phyloP scores from a whole-genome alignment of 352 stramenopile genomes.

The Phytophthora pistaciae region DNA sequence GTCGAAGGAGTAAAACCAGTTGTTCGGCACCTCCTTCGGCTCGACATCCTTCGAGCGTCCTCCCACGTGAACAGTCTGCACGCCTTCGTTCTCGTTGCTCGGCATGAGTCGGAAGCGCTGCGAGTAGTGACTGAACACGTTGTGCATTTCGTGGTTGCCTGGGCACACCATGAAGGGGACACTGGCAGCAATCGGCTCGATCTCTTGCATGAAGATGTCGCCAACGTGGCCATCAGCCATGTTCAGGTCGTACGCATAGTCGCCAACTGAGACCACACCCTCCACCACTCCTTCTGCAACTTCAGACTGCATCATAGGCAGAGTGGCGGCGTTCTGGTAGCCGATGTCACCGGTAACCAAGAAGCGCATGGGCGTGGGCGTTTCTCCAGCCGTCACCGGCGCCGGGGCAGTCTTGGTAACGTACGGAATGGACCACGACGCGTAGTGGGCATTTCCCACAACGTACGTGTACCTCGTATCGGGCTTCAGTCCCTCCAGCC shows the following conservation, averaged over 20 bases:
- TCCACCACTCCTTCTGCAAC: slow-evolving; percentile 81
- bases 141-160: slow-evolving; percentile 93
- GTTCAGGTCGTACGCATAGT: slow-evolving; percentile 92
- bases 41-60: slow-evolving; percentile 36
- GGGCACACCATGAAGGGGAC: slow-evolving; percentile 92
- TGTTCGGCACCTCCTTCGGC: slow-evolving; percentile 76
- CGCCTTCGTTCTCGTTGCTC: slow-evolving; percentile 74
- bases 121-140: slow-evolving; percentile 87
- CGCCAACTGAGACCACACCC: slow-evolving; percentile 86
- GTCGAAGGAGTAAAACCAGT: slow-evolving; percentile 92
- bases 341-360: slow-evolving; percentile 89
- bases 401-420: slow-evolving; percentile 76
- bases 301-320: slow-evolving; percentile 90
- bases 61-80: slow-evolving; percentile 53
- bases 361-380: slow-evolving; percentile 64
- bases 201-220: slow-evolving; percentile 93
- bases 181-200: slow-evolving; percentile 82
- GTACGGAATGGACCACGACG: slow-evolving; percentile 82
- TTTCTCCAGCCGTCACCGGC: slow-evolving; percentile 22
- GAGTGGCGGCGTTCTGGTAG: slow-evolving; percentile 89
- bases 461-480: slow-evolving; percentile 85
- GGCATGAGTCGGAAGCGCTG: slow-evolving; percentile 89
- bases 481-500: slow-evolving; percentile 66
- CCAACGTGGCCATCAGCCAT: slow-evolving; percentile 80
- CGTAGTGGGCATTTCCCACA: slow-evolving; percentile 77